phyloP scores from a whole-genome alignment of 148 eudicot genomes.

The Amaranthus cruentus region DNA sequence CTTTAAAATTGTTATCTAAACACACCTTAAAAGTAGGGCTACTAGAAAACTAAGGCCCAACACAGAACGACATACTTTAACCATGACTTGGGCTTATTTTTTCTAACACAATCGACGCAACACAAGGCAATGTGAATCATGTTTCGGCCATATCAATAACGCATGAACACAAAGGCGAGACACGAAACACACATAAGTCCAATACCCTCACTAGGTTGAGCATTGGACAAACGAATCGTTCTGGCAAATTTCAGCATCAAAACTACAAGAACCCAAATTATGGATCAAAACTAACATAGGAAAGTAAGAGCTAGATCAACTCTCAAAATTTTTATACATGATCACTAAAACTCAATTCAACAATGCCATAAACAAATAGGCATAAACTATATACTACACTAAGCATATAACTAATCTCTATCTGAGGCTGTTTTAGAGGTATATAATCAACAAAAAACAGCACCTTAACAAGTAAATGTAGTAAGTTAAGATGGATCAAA shows the following conservation, averaged over 20 bases:
- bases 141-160: no score
- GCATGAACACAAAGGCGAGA: no score
- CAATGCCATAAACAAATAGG: slow-evolving; percentile 13
- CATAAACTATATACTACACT: not conserved
- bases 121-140: no score
- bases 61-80: no score
- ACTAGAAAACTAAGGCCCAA: no score
- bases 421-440: slow-evolving; percentile 20
- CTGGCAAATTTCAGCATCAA: not conserved
- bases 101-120: no score
- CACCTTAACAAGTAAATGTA: slow-evolving; percentile 2
- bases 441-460: slow-evolving; percentile 30
- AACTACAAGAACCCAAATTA: not conserved
- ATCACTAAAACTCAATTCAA: slow-evolving; percentile 19
- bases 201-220: no score
- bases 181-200: no score
- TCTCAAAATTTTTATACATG: slow-evolving; percentile 26
- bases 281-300: not conserved
- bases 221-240: no score
- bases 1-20: no score
- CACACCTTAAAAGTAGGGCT: no score
- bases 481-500: slow-evolving; percentile 19
- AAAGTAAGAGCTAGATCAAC: slow-evolving; percentile 13
- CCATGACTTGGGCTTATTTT: no score
- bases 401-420: slow-evolving; percentile 19